These are phyloP conservation scores for Rhytidhysteron rufulum DNA, from an alignment of 2,329 filamentous ascomycete species.

Conservation along the genomic window DNA sequence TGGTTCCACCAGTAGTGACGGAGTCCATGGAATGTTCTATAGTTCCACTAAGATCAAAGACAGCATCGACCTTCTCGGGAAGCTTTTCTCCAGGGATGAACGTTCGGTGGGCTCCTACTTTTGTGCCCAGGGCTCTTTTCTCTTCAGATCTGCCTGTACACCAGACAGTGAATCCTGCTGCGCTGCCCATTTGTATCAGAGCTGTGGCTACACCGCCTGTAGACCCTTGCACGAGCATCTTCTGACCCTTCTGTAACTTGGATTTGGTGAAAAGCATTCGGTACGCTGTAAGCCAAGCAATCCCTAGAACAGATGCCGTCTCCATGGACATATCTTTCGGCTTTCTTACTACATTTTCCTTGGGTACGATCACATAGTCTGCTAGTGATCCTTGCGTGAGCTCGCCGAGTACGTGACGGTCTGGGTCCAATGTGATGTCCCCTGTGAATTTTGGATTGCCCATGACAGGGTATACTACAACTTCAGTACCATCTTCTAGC, in stretches of 20 bases:
- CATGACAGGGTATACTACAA: slow-evolving; percentile 17
- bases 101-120: slow-evolving; percentile 13
- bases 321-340: slow-evolving; percentile 11
- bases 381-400: slow-evolving; percentile 15
- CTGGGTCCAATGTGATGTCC: slow-evolving; percentile 16
- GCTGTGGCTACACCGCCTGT: slow-evolving; percentile 15
- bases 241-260: slow-evolving; percentile 14
- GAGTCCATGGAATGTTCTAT: slow-evolving; percentile 12
- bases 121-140: slow-evolving; percentile 12
- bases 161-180: slow-evolving; percentile 17
- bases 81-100: slow-evolving; percentile 12
- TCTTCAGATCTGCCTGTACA: slow-evolving; percentile 12
- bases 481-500: slow-evolving; percentile 14
- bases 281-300: slow-evolving; percentile 20
- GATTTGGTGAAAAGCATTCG: slow-evolving; percentile 17
- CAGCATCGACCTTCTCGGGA: slow-evolving; percentile 12
- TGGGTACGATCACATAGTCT: slow-evolving; percentile 16
- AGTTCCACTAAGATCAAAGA: slow-evolving; percentile 18
- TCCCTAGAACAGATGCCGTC: slow-evolving; percentile 15
- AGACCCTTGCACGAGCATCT: slow-evolving; percentile 18
- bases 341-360: slow-evolving; percentile 11
- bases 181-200: slow-evolving; percentile 15
- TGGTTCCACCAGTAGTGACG: slow-evolving; percentile 12
- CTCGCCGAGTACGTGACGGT: slow-evolving; percentile 13
- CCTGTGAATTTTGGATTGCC: slow-evolving; percentile 13